Percentiles rank a stretch among this genome's conserved stretches.
phyloP scores from a whole-genome alignment of 2,329 filamentous ascomycete genomes.

The Fusarium sp. region DNA sequence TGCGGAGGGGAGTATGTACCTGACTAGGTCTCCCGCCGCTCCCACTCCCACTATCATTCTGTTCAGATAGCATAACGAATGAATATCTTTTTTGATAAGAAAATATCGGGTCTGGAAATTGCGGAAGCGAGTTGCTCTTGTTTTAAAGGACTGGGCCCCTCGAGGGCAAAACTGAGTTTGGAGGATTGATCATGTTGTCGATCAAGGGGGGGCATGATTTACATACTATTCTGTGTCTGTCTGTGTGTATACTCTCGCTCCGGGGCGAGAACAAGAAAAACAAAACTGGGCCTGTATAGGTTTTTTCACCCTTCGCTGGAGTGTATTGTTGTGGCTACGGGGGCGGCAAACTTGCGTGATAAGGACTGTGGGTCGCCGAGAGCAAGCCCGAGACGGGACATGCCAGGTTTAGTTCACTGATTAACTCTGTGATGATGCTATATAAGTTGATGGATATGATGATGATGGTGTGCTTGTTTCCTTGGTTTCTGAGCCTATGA shows the following conservation, averaged over 20 bases:
- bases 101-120: conserved; percentile 13
- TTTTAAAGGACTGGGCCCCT: conserved; percentile 17
- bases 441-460: conserved; percentile 16
- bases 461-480: conserved; percentile 26
- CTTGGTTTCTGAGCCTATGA: background rate
- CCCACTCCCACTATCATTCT: conserved; percentile 44
- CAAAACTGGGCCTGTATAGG: conserved; percentile 43
- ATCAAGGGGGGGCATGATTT: conserved; percentile 34
- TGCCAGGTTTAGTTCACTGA: conserved; percentile 17
- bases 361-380: conserved; percentile 46
- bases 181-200: conserved; percentile 34
- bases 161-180: conserved; percentile 28
- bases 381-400: conserved; percentile 42
- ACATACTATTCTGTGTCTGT: background rate
- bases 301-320: background rate
- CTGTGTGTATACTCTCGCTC: conserved; percentile 20
- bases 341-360: conserved; percentile 35
- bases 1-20: conserved; percentile 46
- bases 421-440: conserved; percentile 4
- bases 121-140: background rate
- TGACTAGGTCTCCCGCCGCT: conserved; percentile 42
- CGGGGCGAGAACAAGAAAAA: conserved; percentile 37
- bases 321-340: conserved; percentile 26
- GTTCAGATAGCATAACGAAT: conserved; percentile 32
- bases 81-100: background rate